These are phyloP conservation scores for Psidium friedrichsthalianum DNA, from an alignment of 345 rosid genomes.

Conservation along the genomic window DNA sequence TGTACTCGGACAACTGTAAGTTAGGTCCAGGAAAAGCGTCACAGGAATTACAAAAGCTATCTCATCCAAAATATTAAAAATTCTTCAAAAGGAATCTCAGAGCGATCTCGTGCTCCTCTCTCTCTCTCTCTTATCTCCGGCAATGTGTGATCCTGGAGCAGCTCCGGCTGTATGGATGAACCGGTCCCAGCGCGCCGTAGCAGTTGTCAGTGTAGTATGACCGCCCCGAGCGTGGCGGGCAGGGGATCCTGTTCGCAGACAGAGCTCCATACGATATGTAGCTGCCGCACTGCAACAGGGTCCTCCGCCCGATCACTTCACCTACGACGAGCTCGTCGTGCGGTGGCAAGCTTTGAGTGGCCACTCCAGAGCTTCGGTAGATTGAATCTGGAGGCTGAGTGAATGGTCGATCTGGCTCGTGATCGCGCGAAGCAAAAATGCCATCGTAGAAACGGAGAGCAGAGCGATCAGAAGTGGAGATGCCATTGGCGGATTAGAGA, in stretches of 20 bases:
- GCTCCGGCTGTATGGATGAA: conserved; percentile 64
- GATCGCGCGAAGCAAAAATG: neutral
- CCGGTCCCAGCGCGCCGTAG: conserved; percentile 43
- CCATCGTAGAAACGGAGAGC: neutral
- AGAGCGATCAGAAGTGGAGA: neutral
- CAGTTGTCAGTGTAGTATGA: conserved; percentile 85
- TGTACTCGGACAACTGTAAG: neutral
- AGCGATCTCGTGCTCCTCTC: neutral
- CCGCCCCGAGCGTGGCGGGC: conserved; percentile 88
- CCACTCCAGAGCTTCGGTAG: neutral
- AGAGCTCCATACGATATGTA: conserved; percentile 88
- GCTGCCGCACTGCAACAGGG: neutral
- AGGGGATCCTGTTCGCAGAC: conserved; percentile 71
- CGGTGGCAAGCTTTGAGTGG: neutral
- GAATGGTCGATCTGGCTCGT: neutral
- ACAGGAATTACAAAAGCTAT: neutral
- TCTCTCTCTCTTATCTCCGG: conserved; percentile 33
- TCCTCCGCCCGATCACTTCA: neutral
- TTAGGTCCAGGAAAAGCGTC: neutral
- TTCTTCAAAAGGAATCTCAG: neutral
- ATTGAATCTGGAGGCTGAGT: neutral
- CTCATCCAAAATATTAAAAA: neutral
- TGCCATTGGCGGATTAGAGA: neutral
- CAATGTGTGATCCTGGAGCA: conserved; percentile 71
- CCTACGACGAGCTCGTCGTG: neutral